Evolutionary conservation across 2,329 filamentous ascomycete genomes (phyloP).

Genomic region (Ophiognomonia clavigignenti-juglandacearum): DNA sequence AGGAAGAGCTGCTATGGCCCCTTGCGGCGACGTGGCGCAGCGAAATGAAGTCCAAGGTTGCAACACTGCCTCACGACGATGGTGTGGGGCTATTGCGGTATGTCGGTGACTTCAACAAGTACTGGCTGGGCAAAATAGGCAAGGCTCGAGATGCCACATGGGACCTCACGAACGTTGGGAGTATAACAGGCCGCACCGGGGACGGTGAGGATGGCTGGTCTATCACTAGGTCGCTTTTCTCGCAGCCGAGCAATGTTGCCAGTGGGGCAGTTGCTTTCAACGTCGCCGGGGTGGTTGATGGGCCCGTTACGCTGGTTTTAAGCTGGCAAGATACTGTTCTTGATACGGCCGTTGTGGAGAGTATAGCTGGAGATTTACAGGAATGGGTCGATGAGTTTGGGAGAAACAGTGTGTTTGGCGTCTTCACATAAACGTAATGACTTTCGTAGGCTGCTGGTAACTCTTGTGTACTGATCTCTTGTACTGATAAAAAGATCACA

Average conservation of each 20-base stretch:
- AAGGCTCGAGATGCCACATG: constrained; percentile 37
- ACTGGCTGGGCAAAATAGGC: constrained; percentile 38
- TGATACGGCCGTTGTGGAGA: constrained; percentile 31
- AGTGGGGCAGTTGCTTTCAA: constrained; percentile 41
- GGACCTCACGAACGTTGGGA: constrained; percentile 50
- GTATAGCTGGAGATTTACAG: constrained; percentile 32
- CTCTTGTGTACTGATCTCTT: too few relatives aligned
- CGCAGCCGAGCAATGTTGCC: constrained; percentile 40
- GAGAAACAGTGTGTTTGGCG: constrained; percentile 21
- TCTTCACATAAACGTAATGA: constrained; percentile 5
- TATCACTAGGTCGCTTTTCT: constrained; percentile 43
- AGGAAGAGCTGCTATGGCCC: constrained; percentile 35
- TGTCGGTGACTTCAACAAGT: constrained; percentile 38
- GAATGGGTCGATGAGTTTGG: constrained; percentile 22
- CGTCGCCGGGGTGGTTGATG: constrained; percentile 39
- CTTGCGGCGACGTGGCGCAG: constrained; percentile 31
- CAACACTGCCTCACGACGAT: constrained; percentile 37
- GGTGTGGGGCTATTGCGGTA: constrained; percentile 35
- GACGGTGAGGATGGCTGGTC: constrained; percentile 23
- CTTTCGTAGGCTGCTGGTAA: too few relatives aligned
- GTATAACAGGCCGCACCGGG: constrained; percentile 22
- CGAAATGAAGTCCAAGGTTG: constrained; percentile 28
- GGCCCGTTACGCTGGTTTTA: constrained; percentile 35
- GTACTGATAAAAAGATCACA: too few relatives aligned
- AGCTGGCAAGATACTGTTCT: constrained; percentile 45